Percentiles rank a stretch among this genome's conserved stretches.
phyloP scores from a whole-genome alignment of 2,329 filamentous ascomycete genomes.

The Fusarium sp. region DNA sequence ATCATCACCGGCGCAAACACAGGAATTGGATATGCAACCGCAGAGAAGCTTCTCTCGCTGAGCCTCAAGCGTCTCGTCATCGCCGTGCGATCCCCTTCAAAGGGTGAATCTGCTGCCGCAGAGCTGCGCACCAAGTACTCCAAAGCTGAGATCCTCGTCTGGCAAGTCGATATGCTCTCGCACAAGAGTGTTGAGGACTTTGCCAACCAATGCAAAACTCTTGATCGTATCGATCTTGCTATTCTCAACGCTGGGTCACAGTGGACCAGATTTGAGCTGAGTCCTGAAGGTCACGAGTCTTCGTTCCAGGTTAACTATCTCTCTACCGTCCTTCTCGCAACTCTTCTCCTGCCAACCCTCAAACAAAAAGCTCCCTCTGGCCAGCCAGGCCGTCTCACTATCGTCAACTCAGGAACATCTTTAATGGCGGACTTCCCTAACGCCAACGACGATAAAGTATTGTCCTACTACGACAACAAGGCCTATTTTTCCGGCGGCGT shows the following conservation, averaged over 20 bases:
- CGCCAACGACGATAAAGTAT: slow-evolving; percentile 35
- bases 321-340: slow-evolving; percentile 52
- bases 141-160: slow-evolving; percentile 59
- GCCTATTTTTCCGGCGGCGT: slow-evolving; percentile 35
- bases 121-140: slow-evolving; percentile 38
- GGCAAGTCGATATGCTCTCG: slow-evolving; percentile 61
- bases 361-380: slow-evolving; percentile 44
- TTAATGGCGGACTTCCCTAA: slow-evolving; percentile 44
- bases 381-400: slow-evolving; percentile 46
- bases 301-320: slow-evolving; percentile 57
- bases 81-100: slow-evolving; percentile 58
- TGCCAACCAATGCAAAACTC: slow-evolving; percentile 49
- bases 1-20: slow-evolving; percentile 64
- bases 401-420: slow-evolving; percentile 50
- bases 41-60: slow-evolving; percentile 55
- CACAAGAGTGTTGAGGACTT: slow-evolving; percentile 61
- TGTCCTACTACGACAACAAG: slow-evolving; percentile 51
- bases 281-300: slow-evolving; percentile 55
- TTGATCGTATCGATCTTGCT: slow-evolving; percentile 57
- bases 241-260: slow-evolving; percentile 60
- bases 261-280: slow-evolving; percentile 38
- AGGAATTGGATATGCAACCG: slow-evolving; percentile 62
- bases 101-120: slow-evolving; percentile 56
- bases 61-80: slow-evolving; percentile 60
- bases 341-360: slow-evolving; percentile 52